Evolutionary conservation across 1,284 basidiomycete species (phyloP).

Genomic region (Phylloboletellus chloephorus): DNA sequence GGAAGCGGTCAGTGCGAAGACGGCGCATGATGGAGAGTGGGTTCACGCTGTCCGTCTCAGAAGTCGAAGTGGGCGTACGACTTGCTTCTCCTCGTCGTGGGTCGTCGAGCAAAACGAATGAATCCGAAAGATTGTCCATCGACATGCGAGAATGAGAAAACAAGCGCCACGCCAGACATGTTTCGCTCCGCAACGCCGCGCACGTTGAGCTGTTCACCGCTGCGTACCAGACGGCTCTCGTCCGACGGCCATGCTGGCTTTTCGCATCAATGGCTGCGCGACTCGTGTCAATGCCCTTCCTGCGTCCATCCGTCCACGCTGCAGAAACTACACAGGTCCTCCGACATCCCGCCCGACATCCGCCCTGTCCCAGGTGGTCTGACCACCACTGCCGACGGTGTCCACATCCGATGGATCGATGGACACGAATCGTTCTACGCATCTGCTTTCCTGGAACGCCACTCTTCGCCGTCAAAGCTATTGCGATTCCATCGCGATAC

Average conservation of each 20-base stretch:
- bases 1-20: slow-evolving; percentile 5
- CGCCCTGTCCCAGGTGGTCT: slow-evolving; percentile 35
- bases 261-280: slow-evolving; percentile 46
- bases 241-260: slow-evolving; percentile 38
- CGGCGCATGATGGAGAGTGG: background rate
- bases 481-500: slow-evolving; percentile 40
- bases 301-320: slow-evolving; percentile 71
- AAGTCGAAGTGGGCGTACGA: background rate
- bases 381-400: slow-evolving; percentile 34
- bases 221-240: slow-evolving; percentile 9
- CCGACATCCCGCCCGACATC: slow-evolving; percentile 52
- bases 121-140: slow-evolving; percentile 23
- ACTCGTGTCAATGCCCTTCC: slow-evolving; percentile 41
- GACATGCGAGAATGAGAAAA: slow-evolving; percentile 16
- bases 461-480: slow-evolving; percentile 35
- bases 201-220: background rate
- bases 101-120: slow-evolving; percentile 27
- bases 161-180: slow-evolving; percentile 18
- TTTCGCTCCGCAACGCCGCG: slow-evolving; percentile 6
- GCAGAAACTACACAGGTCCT: slow-evolving; percentile 73
- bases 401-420: slow-evolving; percentile 53
- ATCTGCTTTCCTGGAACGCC: slow-evolving; percentile 44
- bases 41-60: slow-evolving; percentile 8
- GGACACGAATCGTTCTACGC: slow-evolving; percentile 55
- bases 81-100: background rate